phyloP scores from a whole-genome alignment of 768 basidiomycete genomes.

The Pisolithus tinctorius region DNA sequence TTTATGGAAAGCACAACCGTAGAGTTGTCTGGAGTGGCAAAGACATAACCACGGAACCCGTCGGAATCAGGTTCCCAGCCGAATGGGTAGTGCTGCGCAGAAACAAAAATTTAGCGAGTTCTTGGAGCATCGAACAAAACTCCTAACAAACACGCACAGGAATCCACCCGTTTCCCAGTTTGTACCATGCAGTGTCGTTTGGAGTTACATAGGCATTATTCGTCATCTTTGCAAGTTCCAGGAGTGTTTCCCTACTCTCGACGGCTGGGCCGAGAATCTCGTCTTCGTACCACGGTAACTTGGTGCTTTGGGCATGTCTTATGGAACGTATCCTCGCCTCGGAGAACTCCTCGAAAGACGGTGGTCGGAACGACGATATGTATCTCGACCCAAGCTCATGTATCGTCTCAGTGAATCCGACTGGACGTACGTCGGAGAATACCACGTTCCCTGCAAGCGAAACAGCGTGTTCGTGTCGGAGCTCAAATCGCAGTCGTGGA shows the following conservation, averaged over 20 bases:
- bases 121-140: not conserved
- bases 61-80: conserved; percentile 90
- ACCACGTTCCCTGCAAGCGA: conserved; percentile 41
- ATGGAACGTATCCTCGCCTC: conserved; percentile 41
- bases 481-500: conserved; percentile 39
- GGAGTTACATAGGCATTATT: conserved; percentile 81
- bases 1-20: conserved; percentile 89
- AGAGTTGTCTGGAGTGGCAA: conserved; percentile 74
- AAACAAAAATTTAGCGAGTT: not conserved
- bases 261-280: conserved; percentile 73
- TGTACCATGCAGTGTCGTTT: conserved; percentile 69
- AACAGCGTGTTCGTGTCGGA: conserved; percentile 58
- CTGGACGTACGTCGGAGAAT: conserved; percentile 43
- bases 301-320: conserved; percentile 38
- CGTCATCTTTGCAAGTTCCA: conserved; percentile 89
- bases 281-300: conserved; percentile 65
- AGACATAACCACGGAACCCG: conserved; percentile 88
- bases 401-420: conserved; percentile 13
- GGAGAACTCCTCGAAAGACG: conserved; percentile 39
- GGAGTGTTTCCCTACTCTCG: conserved; percentile 65
- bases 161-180: conserved; percentile 61
- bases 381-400: conserved; percentile 35
- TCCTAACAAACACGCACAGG: conserved; percentile 25
- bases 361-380: conserved; percentile 37
- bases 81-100: conserved; percentile 49